Evolutionary conservation across 345 rosid genomes (phyloP), one percentile per base, ranked within the genome.

Genomic region (Salix exigua): DNA sequence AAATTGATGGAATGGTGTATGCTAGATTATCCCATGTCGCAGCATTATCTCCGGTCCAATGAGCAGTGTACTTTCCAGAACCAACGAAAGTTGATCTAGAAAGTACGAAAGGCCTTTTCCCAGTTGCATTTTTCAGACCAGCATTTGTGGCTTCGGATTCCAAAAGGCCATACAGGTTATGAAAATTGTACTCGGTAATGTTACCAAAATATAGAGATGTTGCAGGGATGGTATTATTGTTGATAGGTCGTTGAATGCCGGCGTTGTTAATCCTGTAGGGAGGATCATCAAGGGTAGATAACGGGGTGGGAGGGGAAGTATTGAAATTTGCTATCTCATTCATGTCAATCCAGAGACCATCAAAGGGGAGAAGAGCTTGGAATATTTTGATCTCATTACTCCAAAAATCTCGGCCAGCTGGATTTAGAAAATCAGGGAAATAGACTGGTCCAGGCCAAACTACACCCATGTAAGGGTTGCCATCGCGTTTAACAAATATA

Each of bases 311-410:
- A 28, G 86, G 73, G 55, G 97, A 75, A 23, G 90, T 83, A 3
- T 81, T 82, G 84, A 91, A 92, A 77, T 88, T 92, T 23, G 97
- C 81, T 16, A 88, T 0, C 85, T 92, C 97, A 19, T 92, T 92
- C 97, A 92, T 92, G 83, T 92, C 97, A 62, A 92, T 50, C 97
- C 97, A 92, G 44, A 91, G 31, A 66, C 97, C 97, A 79, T 92
- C 97, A 28, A 88, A 28, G 1, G 88, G 86, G 13, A 92, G 82
- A 73, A 73, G 33, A 8, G 87, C 83, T 10, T 72, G 86, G 75
- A 90, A 92, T n/a, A 69, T 65, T 68, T 83, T 76, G 80, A 92
- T 89, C 75, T 92, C 97, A 13, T 82, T 80, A 48, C 73, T 72
- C 97, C 97, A 92, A 73, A 73, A 92, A 53, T 69, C 51, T 68